Base-by-base conservation (phyloP, 2,329 filamentous ascomycete genomes). In the Stachybotrys chartarum region DNA sequence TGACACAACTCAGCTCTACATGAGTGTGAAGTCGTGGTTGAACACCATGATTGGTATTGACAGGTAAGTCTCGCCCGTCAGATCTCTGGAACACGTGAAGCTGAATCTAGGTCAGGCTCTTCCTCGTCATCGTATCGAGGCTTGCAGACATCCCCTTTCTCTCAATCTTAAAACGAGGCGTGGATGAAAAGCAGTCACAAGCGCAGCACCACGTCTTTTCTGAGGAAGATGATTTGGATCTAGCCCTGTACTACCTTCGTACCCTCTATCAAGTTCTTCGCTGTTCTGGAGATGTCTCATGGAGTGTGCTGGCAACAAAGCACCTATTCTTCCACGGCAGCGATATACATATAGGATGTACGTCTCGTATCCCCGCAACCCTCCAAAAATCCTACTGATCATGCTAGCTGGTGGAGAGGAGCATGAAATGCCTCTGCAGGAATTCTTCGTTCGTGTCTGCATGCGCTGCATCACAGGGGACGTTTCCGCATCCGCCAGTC, bases 1-100 rank as follows among this genome's bases (percentile, higher is more conserved):
- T 56, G 85, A 90, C 57, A 79, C 82, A 18, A 87, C 85, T 2
- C 88, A 92, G 62, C 75, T 88, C 14, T 90, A 87, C 58, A 87
- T 91, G 71, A 87, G 88, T 30, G 84, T 90, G 45, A 87, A 87
- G 63, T 85, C 82, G 51, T 97, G 93, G 92, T 77, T 97, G 4
- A 87, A 88, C 62, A 85, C 69, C 55, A 77, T 85, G 63, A 70
- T 83, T 55, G 82, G 83, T 3, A 78, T 85, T 59, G 83, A 87
- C 60, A 83, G 82, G 83, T 85, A 71, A 64, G 75, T 68, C 48
- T 32, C 35, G 53, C 11, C 2, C 16, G 3, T 7, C 35, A 7
- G 6, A n/a, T 7, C 42, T 17, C 18, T 31, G 17, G 3, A 12
- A n/a, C 18, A 24, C 31, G 5, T 24, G 14, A 17, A 46, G 32